Evolutionary conservation across 768 basidiomycete species (phyloP), one percentile per base, ranked within the genome.

Genomic region (Jaapia argillacea): DNA sequence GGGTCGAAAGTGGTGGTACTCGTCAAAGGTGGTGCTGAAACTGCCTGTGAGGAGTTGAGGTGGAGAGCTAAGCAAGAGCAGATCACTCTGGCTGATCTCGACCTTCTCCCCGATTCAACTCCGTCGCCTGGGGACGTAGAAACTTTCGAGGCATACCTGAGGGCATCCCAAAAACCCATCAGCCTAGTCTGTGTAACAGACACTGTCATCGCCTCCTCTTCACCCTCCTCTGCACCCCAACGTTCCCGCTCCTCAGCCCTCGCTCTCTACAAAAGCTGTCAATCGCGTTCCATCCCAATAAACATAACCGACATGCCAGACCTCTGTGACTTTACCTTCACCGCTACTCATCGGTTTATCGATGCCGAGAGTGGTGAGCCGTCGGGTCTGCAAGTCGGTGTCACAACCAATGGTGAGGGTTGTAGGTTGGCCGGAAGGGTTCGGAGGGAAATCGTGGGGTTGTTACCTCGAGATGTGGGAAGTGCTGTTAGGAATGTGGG

Each of bases 401-500:
- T 97, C 2, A 87, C 91, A 3, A 93, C 93, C 0, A 97, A 96
- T 51, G 90, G 90, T 0, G 77, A 84, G 48, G 94, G 92, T 2
- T 97, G 94, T 54, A 68, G 94, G 4, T 69, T 99, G 3, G 82
- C 82, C 0, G 74, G 79, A 1, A 72, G 94, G 7, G 64, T 99
- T 28, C 75, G 79, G 26, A 69, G 94, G 21, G 91, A 97, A 20
- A 81, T 97, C 41, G 78, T 94, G 2, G 66, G 83, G 0, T 69
- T 69, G 31, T 63, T 99, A 4, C 81, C 90, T 0, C 72, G 67
- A 45, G 77, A 82, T 5, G 70, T 85, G 0, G 92, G 90, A 0
- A 63, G 58, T 3, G 91, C 93, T 0, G 85, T 88, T 1, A 67
- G 69, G 23, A 84, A 79, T 28, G 70, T 97, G 0, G 87, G 88